These are phyloP conservation scores for Cladosporium oxysporum DNA, from an alignment of 2,329 filamentous ascomycete species.

Conservation along the genomic window DNA sequence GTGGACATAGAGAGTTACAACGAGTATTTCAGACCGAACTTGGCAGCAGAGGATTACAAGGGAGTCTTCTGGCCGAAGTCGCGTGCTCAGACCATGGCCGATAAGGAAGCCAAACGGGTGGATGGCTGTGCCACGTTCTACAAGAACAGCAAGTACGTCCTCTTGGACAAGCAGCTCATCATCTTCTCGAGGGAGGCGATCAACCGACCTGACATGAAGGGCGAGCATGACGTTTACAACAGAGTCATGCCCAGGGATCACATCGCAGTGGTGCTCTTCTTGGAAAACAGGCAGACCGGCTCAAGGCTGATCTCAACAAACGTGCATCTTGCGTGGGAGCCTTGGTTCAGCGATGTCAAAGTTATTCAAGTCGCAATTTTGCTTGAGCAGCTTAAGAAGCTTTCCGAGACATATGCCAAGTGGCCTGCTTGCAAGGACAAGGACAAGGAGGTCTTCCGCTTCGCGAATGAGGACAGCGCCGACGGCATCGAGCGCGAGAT, in stretches of 20 bases:
- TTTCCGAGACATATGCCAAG: slow-evolving; percentile 81
- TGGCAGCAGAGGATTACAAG: slow-evolving; percentile 87
- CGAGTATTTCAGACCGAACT: slow-evolving; percentile 82
- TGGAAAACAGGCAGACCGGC: slow-evolving; percentile 90
- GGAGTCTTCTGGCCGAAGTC: slow-evolving; percentile 91
- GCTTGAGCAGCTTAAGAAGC: slow-evolving; percentile 85
- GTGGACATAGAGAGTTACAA: slow-evolving; percentile 90
- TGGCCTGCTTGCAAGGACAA: slow-evolving; percentile 75
- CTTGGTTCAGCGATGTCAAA: slow-evolving; percentile 88
- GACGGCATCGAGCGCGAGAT: slow-evolving; percentile 55
- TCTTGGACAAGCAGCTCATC: slow-evolving; percentile 91
- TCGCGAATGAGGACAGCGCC: slow-evolving; percentile 48
- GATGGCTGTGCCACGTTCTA: slow-evolving; percentile 97
- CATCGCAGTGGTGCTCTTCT: slow-evolving; percentile 86
- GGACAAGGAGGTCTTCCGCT: slow-evolving; percentile 57
- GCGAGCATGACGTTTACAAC: slow-evolving; percentile 96
- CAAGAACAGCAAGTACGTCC: slow-evolving; percentile 90
- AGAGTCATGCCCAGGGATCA: slow-evolving; percentile 98
- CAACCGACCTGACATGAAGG: slow-evolving; percentile 94
- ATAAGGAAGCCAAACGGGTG: slow-evolving; percentile 83
- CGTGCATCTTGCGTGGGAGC: slow-evolving; percentile 94
- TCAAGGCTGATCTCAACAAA: slow-evolving; percentile 90
- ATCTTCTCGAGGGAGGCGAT: slow-evolving; percentile 92
- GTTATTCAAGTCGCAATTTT: slow-evolving; percentile 92
- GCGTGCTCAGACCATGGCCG: slow-evolving; percentile 86